Percentiles rank a stretch among this genome's conserved stretches.
Conservation (phyloP, 2,329 filamentous ascomycete species). For the Fusarium lyarnte region DNA sequence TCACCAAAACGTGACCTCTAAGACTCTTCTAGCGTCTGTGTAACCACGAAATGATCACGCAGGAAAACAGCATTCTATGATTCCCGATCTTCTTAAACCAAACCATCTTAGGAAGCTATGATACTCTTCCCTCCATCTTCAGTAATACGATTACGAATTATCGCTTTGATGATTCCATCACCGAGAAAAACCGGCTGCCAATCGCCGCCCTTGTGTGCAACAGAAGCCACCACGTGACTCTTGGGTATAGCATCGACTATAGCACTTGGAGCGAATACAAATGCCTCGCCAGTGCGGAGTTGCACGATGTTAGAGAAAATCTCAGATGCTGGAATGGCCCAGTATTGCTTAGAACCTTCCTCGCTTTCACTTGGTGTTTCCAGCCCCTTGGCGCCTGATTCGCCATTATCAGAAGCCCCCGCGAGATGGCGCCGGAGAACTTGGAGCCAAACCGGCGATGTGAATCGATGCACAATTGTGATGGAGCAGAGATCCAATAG, state of each 20-base stretch:
- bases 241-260: not conserved
- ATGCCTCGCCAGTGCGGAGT: not conserved
- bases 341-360: not conserved
- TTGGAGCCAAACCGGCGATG: not conserved
- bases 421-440: not conserved
- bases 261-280: not conserved
- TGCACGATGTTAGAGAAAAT: not conserved
- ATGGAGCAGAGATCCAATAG: not conserved
- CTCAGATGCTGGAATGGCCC: not conserved
- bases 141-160: not conserved
- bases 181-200: not conserved
- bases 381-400: not conserved
- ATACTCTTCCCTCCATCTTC: not conserved
- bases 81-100: no score
- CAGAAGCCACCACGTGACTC: not conserved
- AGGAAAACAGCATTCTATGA: no score
- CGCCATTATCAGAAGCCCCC: not conserved
- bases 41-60: no score
- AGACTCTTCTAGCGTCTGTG: no score
- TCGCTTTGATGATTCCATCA: not conserved
- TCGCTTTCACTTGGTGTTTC: not conserved
- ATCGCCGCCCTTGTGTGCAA: not conserved
- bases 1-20: no score
- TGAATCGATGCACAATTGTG: not conserved
- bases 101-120: not conserved